phyloP scores from a whole-genome alignment of 805 yeast species.

The Teunomyces pallodes region DNA sequence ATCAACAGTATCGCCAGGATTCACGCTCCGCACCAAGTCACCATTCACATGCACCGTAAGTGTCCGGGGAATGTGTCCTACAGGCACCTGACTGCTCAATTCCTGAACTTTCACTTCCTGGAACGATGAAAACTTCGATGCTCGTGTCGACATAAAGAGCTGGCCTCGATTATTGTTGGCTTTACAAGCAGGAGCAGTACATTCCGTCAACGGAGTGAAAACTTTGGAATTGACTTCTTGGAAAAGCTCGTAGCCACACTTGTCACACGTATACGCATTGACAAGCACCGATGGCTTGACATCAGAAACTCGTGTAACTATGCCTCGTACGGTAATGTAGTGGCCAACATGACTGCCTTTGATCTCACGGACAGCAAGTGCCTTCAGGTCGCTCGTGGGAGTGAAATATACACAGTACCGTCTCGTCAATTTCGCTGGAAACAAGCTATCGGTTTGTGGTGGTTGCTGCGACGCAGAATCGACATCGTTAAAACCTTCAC shows the following conservation, averaged over 20 bases:
- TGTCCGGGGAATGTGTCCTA: slow-evolving; percentile 94
- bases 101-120: slow-evolving; percentile 96
- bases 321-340: slow-evolving; percentile 87
- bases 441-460: slow-evolving; percentile 44
- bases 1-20: slow-evolving; percentile 95
- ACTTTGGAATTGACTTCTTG: slow-evolving; percentile 87
- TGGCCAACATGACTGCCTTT: slow-evolving; percentile 82
- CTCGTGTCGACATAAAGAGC: slow-evolving; percentile 88
- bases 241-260: slow-evolving; percentile 94
- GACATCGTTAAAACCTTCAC: slow-evolving; percentile 29
- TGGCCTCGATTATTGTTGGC: slow-evolving; percentile 84
- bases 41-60: slow-evolving; percentile 89
- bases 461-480: slow-evolving; percentile 12
- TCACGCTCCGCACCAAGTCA: slow-evolving; percentile 76
- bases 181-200: slow-evolving; percentile 77
- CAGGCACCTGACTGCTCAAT: slow-evolving; percentile 93
- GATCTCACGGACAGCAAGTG: slow-evolving; percentile 86
- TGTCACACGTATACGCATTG: slow-evolving; percentile 95
- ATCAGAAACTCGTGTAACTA: slow-evolving; percentile 92
- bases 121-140: slow-evolving; percentile 91
- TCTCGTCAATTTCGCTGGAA: slow-evolving; percentile 84
- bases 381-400: slow-evolving; percentile 59
- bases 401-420: slow-evolving; percentile 84
- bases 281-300: slow-evolving; percentile 91
- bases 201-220: slow-evolving; percentile 84